Conservation (phyloP, 495 filamentous ascomycete genomes). For the Penicillium ochrochloron region DNA sequence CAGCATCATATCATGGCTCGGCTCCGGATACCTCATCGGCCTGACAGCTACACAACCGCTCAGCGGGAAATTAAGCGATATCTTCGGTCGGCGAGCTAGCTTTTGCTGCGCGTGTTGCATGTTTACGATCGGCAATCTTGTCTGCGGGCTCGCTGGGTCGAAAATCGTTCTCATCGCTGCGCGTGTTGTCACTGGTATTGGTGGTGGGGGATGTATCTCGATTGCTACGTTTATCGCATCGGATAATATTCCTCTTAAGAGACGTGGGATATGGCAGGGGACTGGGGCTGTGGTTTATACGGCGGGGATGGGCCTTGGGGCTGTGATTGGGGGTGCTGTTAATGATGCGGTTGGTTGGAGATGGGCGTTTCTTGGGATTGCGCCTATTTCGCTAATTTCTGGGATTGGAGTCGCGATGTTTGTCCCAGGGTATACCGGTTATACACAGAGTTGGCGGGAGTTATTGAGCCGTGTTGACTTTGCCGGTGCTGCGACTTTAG, state of each 20-base stretch:
- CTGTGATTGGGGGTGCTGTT: slow-evolving; percentile 19
- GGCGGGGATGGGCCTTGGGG: slow-evolving; percentile 21
- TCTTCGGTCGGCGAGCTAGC: slow-evolving; percentile 22
- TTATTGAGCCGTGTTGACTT: slow-evolving; percentile 22
- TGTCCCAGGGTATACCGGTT: slow-evolving; percentile 3
- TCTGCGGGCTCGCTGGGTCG: slow-evolving; percentile 20
- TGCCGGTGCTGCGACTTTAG: slow-evolving; percentile 19
- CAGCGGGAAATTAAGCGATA: slow-evolving; percentile 27
- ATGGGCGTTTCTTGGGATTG: slow-evolving; percentile 25
- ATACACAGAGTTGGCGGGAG: slow-evolving; percentile 1
- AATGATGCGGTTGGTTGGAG: slow-evolving; percentile 24
- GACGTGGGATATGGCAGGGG: slow-evolving; percentile 24
- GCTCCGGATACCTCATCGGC: slow-evolving; percentile 23
- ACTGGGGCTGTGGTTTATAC: slow-evolving; percentile 18
- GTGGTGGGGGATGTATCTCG: slow-evolving; percentile 25
- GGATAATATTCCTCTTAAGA: slow-evolving; percentile 21
- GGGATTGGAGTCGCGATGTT: slow-evolving; percentile 18
- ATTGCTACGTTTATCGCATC: slow-evolving; percentile 25
- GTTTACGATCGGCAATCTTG: slow-evolving; percentile 24
- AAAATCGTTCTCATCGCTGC: slow-evolving; percentile 13
- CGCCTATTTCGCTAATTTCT: slow-evolving; percentile 20
- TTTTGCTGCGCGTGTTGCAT: slow-evolving; percentile 17
- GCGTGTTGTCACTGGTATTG: slow-evolving; percentile 22
- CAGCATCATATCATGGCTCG: slow-evolving; percentile 26
- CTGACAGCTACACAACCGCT: slow-evolving; percentile 26